Evolutionary conservation across 495 filamentous ascomycete species (phyloP), one percentile per base, ranked within the genome.

Genomic region (Aspergillus bridgeri): DNA sequence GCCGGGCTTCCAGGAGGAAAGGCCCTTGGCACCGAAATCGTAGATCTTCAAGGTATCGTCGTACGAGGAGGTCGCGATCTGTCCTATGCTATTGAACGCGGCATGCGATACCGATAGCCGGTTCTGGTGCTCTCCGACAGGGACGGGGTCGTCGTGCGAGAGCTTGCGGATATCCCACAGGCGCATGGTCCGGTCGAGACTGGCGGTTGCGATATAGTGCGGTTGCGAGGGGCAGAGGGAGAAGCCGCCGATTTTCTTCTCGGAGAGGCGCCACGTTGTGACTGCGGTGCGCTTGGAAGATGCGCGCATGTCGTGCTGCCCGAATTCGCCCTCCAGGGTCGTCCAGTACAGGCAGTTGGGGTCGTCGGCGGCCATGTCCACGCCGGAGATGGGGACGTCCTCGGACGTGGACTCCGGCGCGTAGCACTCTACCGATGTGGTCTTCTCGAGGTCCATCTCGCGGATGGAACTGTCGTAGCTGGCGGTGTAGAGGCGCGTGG

Each of bases 191-290:
- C 94, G 84, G 68, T 98, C 95, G 4, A 98, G 79, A 13, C 89
- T 93, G 7, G 91, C 93, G 0, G 94, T 98, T 1, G 92, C 91
- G n/a, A 94, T 66, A 42, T 94, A 84, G 69, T 98, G 86, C 0
- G 91, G 83, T 0, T 88, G 77, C 0, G 81, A 69, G 0, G 95
- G 94, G 60, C 93, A 85, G 3, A 96, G 66, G 1, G 84, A 87
- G 75, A 97, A 96, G 2, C 94, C 94, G 22, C 95, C 95, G 51
- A 98, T 97, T 65, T 98, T 98, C 72, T 94, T 93, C 51, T 96
- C 91, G 0, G 86, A 88, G 9, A 98, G 74, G n/a, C 83, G 75
- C 80, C 88, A 92, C 6, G 86, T 75, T 3, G 91, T 83, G 5
- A 76, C 69, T 1, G 73, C 1, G 29, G 7, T 70, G 13, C 60